Percentiles rank a stretch among this genome's conserved stretches.
Conservation (phyloP, 345 rosid genomes). For the Citrus glauca region DNA sequence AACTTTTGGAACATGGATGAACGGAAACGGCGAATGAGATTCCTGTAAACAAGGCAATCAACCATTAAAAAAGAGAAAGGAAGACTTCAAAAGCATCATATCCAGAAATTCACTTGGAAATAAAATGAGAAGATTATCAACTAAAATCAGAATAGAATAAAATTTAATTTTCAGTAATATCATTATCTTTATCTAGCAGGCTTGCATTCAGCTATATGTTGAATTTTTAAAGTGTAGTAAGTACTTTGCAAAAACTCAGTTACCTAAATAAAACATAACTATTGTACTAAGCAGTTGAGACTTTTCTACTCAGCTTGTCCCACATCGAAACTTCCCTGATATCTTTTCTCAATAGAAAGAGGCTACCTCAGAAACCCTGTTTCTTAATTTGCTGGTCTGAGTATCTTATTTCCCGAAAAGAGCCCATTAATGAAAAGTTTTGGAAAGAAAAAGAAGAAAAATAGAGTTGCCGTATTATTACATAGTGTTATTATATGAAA, state of each 20-base stretch:
- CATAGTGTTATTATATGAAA: background rate
- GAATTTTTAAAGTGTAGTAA: background rate
- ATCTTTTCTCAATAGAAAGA: background rate
- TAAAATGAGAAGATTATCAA: constrained; percentile 1
- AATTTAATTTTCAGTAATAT: background rate
- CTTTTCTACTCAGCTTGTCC: background rate
- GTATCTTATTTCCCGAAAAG: background rate
- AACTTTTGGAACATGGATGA: constrained; percentile 73
- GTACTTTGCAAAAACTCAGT: background rate
- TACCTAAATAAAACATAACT: background rate
- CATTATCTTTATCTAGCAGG: background rate
- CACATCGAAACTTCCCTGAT: background rate
- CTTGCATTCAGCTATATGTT: background rate
- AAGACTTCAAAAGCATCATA: constrained; percentile 6
- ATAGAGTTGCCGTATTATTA: background rate
- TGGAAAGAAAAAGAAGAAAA: background rate
- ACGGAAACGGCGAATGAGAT: constrained; percentile 60
- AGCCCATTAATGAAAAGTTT: background rate
- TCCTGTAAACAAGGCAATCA: constrained; percentile 53
- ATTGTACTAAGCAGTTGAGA: background rate
- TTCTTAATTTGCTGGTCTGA: background rate
- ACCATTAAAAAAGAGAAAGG: constrained; percentile 18
- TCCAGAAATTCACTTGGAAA: background rate
- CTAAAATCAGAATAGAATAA: background rate
- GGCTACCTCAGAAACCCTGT: background rate